phyloP scores from a whole-genome alignment of 805 yeast genomes.

The Lipomyces mesembrius region DNA sequence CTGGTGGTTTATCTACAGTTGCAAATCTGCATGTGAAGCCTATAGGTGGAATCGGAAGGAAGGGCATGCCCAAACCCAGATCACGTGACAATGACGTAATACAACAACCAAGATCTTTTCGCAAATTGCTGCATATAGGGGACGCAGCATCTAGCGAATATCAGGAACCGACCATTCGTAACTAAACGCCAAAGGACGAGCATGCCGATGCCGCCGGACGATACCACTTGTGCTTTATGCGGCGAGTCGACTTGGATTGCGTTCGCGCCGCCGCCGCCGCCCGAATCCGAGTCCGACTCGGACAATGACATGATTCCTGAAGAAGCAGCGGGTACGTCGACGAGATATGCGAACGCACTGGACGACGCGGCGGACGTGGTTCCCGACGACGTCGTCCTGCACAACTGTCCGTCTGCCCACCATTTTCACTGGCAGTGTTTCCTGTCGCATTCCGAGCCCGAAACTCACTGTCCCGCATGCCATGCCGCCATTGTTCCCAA shows the following conservation, averaged over 20 bases:
- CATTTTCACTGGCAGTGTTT: constrained; percentile 35
- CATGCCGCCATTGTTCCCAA: constrained; percentile 14
- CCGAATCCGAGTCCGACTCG: constrained; percentile 11
- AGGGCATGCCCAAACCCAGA: too few species aligned
- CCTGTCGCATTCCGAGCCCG: constrained; percentile 28
- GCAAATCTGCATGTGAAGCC: too few species aligned
- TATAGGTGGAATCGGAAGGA: too few species aligned
- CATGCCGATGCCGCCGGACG: constrained; percentile 15
- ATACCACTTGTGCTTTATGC: constrained; percentile 20
- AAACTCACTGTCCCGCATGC: constrained; percentile 29
- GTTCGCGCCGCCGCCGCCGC: background rate
- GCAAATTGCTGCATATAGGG: too few species aligned
- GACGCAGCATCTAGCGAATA: background rate
- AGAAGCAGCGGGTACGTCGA: background rate
- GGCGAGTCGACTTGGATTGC: constrained; percentile 21
- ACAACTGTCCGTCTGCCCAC: constrained; percentile 23
- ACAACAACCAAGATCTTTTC: too few species aligned
- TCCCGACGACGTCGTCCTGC: constrained; percentile 30
- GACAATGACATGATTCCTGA: background rate
- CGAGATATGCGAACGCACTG: background rate
- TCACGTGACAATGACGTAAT: constrained; percentile 2
- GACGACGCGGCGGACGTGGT: constrained; percentile 6
- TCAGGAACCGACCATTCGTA: background rate
- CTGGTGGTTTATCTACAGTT: too few species aligned
- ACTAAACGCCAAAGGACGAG: background rate